Evolutionary conservation across 2,329 filamentous ascomycete species (phyloP).

Genomic region (Thyridium curvatum): DNA sequence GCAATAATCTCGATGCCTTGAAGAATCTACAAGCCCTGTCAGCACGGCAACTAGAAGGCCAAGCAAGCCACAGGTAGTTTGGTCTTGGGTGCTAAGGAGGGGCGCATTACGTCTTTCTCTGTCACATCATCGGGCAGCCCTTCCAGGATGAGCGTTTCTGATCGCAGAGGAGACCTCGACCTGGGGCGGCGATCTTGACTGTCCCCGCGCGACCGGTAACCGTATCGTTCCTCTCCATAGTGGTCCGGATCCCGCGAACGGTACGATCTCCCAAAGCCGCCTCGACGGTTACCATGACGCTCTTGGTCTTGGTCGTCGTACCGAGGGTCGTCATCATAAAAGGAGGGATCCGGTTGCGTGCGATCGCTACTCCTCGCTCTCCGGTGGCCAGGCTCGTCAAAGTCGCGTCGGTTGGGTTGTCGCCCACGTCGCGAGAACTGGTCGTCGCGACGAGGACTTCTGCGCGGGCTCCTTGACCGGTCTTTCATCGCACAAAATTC

Average conservation of each 20-base stretch:
- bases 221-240: neutral
- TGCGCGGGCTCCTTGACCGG: conserved; percentile 2
- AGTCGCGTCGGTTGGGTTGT: neutral
- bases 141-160: conserved; percentile 42
- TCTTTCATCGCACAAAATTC: conserved; percentile 3
- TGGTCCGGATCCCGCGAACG: conserved; percentile 1
- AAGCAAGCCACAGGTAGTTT: no score
- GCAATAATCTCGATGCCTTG: conserved; percentile 11
- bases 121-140: conserved; percentile 42
- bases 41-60: no score
- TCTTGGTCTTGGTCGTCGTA: neutral
- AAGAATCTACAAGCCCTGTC: conserved; percentile 3
- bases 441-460: neutral
- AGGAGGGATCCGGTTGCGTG: neutral
- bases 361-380: neutral
- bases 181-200: conserved; percentile 3
- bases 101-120: conserved; percentile 44
- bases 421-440: neutral
- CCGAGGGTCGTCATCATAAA: neutral
- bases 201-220: neutral
- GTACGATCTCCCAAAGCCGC: neutral
- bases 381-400: neutral
- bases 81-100: no score
- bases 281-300: neutral
- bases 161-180: conserved; percentile 6